Base-by-base conservation (phyloP, 345 rosid species). In the Punica granatum region DNA sequence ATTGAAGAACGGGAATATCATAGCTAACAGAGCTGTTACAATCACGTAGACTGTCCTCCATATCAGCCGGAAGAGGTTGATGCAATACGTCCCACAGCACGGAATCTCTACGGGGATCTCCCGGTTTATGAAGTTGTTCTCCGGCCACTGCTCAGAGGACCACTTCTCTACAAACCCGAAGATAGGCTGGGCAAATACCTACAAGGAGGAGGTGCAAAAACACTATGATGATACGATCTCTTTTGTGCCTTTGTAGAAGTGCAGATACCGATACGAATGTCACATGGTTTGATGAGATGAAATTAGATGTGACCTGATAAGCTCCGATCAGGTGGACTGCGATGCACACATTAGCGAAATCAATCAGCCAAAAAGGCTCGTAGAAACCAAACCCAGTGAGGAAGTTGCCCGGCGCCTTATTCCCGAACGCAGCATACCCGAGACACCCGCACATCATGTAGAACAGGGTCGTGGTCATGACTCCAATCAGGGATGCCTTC, bases 391-490 rank as follows among this genome's bases (percentile, higher is more conserved):
- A 90, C 6, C 92, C 98, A 1, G 98, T 90, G 51, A 92, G 86
- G 77, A 92, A 87, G 76, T 90, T 90, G 64, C 97, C 98, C 0
- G 97, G 96, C 0, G 98, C 96, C 4, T 73, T 43, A 59, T 88
- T 92, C 2, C 97, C 98, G 28, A 92, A 92, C 0, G 98, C 98
- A 2, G 94, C 92, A 37, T 93, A 93, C 12, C 98, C 98, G 4
- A 89, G 0, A 60, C 89, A 80, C 30, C 96, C 97, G 34, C 98
- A 93, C 11, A 85, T 72, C 2, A 85, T 63, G 36, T 93, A 93
- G 85, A 93, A 93, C 43, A 78, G 5, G 34, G 98, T 87, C 28
- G 94, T 90, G 56, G 82, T 80, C 11, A 76, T 58, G 64, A 87
- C 76, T 28, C 92, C 97, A 13, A 70, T 60, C 3, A 78, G 75